These are phyloP conservation scores for Leptosphaerulina australis DNA, from an alignment of 2,329 filamentous ascomycete species.

Conservation along the genomic window DNA sequence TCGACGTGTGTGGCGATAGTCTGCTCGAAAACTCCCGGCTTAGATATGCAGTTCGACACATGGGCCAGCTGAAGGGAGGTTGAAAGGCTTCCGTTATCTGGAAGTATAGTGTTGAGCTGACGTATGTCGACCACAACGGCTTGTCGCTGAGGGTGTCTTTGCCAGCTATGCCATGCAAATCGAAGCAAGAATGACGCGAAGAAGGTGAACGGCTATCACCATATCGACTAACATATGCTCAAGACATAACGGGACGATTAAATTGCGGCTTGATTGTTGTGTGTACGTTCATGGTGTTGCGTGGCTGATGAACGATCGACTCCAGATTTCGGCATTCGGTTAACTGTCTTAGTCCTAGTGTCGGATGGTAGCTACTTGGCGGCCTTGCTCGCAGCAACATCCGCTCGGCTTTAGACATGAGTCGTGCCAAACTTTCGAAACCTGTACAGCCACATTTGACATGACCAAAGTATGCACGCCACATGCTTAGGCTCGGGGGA, in stretches of 20 bases:
- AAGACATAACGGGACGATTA: no score
- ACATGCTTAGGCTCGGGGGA: background rate
- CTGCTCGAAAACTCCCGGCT: no score
- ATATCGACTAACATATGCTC: background rate
- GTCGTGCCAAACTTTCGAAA: background rate
- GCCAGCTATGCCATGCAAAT: background rate
- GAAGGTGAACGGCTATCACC: no score
- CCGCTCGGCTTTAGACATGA: conserved; percentile 8
- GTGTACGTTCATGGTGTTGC: background rate
- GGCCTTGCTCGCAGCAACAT: conserved; percentile 3
- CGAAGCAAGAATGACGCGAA: no score
- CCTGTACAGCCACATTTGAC: background rate
- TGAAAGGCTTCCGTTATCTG: no score
- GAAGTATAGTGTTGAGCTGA: no score
- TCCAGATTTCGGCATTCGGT: conserved; percentile 11
- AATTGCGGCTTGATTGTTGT: conserved; percentile 5
- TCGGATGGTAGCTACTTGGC: conserved; percentile 1
- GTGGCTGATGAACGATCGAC: conserved; percentile 2
- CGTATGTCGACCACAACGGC: no score
- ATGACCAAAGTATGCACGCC: background rate
- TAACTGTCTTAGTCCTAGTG: background rate
- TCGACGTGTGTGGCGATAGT: no score
- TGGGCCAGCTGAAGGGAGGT: no score
- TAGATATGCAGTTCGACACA: no score
- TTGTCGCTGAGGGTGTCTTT: conserved; percentile 44